Base-by-base conservation (phyloP, 176 grass and related monocot species). In the Aegilops speltoides region DNA sequence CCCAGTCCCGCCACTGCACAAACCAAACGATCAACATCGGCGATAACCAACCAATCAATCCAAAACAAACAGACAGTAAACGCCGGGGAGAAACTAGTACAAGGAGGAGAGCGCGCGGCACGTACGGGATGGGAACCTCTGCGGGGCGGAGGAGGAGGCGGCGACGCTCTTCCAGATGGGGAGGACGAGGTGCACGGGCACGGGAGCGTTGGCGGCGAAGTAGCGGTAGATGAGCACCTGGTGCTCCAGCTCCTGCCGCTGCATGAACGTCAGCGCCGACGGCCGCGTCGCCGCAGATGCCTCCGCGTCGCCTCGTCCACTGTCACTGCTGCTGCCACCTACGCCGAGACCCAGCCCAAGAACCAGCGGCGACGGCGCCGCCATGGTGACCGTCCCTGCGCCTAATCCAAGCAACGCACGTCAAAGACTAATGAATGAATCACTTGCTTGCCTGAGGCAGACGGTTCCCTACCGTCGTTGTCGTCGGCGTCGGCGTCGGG, bases 131-230 rank as follows among this genome's bases (percentile, higher is more conserved):
- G 93, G 90, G 80, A 85, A 95, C 66, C 82, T 67, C 45, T 90
- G 82, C 9, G 84, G 82, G 64, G 70, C 92, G 52, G 82, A 86
- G 10, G 87, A 90, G 85, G 90, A 86, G 82, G 93, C 84, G 29
- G 87, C 93, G 65, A 95, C 72, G 84, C 93, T 95, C 67, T 95
- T 95, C 93, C 93, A 95, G 19, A 95, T 95, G 87, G 93, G 93
- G 46, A 92, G 87, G 10, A 95, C 87, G 57, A 95, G 90, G 77
- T 92, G 88, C 10, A 92, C 77, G 2, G 93, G 93, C 63, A 95
- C 90, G 17, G 93, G 93, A 16, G 91, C 81, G 56, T 87, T 82
- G 9, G 93, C 90, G 37, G 82, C 59, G 87, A 95, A 88, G 93
- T 92, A 95, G 84, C 91, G 91, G 85, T 90, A 95, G 84, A 95